Evolutionary conservation across 2,329 filamentous ascomycete species (phyloP), one percentile per base, ranked within the genome.

Genomic region (Onygena corvina): DNA sequence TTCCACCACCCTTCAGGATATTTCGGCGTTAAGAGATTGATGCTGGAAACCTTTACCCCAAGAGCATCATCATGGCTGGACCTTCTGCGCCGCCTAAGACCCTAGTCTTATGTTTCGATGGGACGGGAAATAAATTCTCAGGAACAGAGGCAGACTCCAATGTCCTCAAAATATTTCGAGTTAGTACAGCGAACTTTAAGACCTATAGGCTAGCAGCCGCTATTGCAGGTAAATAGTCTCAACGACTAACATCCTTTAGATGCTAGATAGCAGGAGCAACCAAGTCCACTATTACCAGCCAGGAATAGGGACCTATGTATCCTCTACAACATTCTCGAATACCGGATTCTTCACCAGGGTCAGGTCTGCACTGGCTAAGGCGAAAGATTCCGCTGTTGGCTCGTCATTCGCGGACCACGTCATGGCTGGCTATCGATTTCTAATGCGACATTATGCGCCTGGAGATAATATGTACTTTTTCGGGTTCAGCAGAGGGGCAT

Each of bases 401-500:
- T 50, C 50, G 2, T 53, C 71, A 0, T 76, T 76, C 45, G 72
- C 72, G 33, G 64, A 68, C 2, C 75, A 77, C 52, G 72, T 77
- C 3, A 68, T 75, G 47, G 71, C 67, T 2, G 75, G 73, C 0
- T 77, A 77, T 52, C 62, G 68, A 2, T 77, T 77, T 49, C 57
- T 77, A n/a, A 77, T 77, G 75, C 68, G 72, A 5, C 74, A 73
- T 56, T 76, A 76, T 49, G 61, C 67, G 20, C 57, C 72, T 59
- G 71, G 67, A 0, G 72, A 73, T 53, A 69, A 70, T 42, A 74
- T 77, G 27, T 77, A 75, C 54, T 70, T 76, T 56, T 76, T 76
- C 48, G 74, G 74, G n/a, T 76, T 76, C 56, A 71, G 68, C 11
- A 69, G 74, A 21, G 74, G 74, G 1, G 73, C 74, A 11, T 76